Conservation (phyloP, 2,329 filamentous ascomycete genomes). For the Aspergillus udagawae region DNA sequence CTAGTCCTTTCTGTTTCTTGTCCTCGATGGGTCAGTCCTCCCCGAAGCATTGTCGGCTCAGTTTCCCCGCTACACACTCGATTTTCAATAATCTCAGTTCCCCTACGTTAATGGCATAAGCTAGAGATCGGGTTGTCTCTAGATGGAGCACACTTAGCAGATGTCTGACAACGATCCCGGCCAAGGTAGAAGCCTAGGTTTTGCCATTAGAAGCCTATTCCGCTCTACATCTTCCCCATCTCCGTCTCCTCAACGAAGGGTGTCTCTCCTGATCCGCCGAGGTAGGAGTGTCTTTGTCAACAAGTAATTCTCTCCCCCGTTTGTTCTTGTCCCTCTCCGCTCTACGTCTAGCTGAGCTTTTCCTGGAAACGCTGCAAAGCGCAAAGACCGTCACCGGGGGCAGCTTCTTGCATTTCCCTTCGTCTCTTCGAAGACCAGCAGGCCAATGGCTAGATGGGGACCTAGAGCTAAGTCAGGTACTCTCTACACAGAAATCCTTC, state of each 20-base stretch:
- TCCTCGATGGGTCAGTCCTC: constrained; percentile 18
- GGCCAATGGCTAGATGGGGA: neutral
- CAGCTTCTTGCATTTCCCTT: neutral
- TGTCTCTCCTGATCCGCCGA: constrained; percentile 32
- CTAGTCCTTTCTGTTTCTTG: constrained; percentile 17
- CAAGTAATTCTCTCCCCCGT: constrained; percentile 25
- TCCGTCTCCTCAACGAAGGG: constrained; percentile 26
- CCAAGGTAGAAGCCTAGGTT: constrained; percentile 28
- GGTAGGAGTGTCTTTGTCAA: constrained; percentile 31
- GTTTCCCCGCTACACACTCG: constrained; percentile 2
- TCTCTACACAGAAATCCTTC: constrained; percentile 18
- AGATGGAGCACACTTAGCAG: constrained; percentile 29
- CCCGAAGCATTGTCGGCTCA: constrained; percentile 7
- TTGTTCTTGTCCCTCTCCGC: constrained; percentile 2
- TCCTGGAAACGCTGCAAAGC: neutral
- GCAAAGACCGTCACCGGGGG: neutral
- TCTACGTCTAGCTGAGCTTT: neutral
- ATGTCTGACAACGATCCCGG: constrained; percentile 35
- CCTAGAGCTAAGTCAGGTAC: constrained; percentile 9
- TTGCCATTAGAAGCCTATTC: constrained; percentile 30
- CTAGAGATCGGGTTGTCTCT: constrained; percentile 14
- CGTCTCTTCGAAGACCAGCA: neutral
- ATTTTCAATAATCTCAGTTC: constrained; percentile 5
- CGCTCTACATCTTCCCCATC: constrained; percentile 25
- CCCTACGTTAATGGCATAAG: constrained; percentile 18